phyloP scores from a whole-genome alignment of 331 rosid species.

The Malus hybrid region DNA sequence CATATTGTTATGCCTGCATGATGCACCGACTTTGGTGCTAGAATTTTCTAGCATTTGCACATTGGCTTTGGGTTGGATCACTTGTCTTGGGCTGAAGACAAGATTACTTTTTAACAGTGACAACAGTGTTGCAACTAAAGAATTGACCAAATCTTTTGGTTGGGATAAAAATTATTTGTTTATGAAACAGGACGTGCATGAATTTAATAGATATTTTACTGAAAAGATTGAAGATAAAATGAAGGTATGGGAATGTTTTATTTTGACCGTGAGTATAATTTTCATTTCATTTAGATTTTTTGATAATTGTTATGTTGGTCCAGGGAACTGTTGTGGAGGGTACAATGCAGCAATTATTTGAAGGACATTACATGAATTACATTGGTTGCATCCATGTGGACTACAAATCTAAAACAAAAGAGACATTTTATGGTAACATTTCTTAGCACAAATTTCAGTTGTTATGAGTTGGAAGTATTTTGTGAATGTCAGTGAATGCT shows the following conservation, averaged over 20 bases:
- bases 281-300: background rate
- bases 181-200: slow-evolving; percentile 99
- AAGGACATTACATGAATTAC: slow-evolving; percentile 98
- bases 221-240: slow-evolving; percentile 99
- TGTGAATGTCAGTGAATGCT: background rate
- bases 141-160: slow-evolving; percentile 94
- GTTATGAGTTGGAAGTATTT: slow-evolving; percentile 3
- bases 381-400: slow-evolving; percentile 96
- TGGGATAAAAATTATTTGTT: slow-evolving; percentile 99
- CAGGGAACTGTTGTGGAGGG: slow-evolving; percentile 99
- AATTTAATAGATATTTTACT: slow-evolving; percentile 79
- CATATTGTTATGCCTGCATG: too few species aligned
- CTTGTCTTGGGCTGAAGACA: too few species aligned
- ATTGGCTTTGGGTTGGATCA: too few species aligned
- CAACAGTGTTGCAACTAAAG: slow-evolving; percentile 95
- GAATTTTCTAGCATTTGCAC: too few species aligned
- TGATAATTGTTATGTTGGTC: slow-evolving; percentile 2
- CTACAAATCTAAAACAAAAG: slow-evolving; percentile 93
- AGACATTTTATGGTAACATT: slow-evolving; percentile 83
- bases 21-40: too few species aligned
- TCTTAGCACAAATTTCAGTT: background rate
- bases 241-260: slow-evolving; percentile 49
- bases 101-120: too few species aligned
- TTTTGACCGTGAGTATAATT: slow-evolving; percentile 1
- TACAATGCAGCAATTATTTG: slow-evolving; percentile 92